Base-by-base conservation (phyloP, 176 grass and related monocot species). In the Phoenix dactylifera region DNA sequence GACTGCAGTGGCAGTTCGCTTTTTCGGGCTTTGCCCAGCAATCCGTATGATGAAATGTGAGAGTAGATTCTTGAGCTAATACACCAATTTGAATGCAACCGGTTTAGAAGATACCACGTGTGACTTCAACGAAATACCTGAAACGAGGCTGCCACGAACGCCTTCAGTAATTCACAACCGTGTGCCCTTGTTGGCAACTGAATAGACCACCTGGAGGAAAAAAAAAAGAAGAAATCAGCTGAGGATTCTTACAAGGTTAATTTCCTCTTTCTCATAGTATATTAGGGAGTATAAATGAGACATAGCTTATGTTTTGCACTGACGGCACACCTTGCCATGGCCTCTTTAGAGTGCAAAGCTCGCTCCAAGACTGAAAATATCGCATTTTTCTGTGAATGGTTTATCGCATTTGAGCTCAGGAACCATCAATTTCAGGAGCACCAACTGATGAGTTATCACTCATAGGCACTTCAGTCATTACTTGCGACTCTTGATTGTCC, bases 381-480 rank as follows among this genome's bases (percentile, higher is more conserved):
- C 81, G 68, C 93, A 92, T 64, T 97, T 97, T 68, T 92, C 87
- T 48, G 81, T 83, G 64, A 83, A 97, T 52, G 81, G 81, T 48
- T 91, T 81, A 6, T 97, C 85, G 74, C 78, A 79, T 62, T 91
- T 91, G 62, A 97, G 87, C 72, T 97, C 87, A 51, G 87, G 93
- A 66, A 87, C 93, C 87, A 97, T 97, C 92, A 87, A 97, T 69
- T 97, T 20, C 92, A 32, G 93, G 84, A 52, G 93, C 88, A 52
- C 87, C 93, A 1, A 81, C 87, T 63, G 87, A 80, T 55, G 92
- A 87, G 26, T 82, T 91, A 59, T 97, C 84, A 61, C 67, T 76
- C 76, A 78, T 80, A 69, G 75, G 62, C 69, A 75, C 77, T 75
- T 65, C 74, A 1, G 50, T 56, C 79, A 88, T 85, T 55, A 82